Evolutionary conservation across 139 green algal genomes (phyloP).

Genomic region (Medakamo hakoo): DNA sequence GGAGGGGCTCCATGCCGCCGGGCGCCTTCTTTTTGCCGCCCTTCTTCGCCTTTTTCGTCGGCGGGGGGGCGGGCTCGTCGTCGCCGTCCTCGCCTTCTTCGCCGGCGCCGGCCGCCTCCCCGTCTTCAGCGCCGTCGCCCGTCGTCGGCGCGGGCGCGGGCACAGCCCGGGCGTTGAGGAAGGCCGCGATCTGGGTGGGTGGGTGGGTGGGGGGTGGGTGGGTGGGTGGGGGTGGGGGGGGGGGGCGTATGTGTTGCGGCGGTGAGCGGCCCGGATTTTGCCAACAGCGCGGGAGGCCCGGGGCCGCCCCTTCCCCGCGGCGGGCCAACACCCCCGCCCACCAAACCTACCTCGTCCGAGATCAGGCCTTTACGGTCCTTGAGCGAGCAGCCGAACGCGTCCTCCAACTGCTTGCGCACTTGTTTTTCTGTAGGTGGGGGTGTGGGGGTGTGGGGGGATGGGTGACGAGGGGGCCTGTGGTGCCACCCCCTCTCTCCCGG

Average conservation of each 20-base stretch:
- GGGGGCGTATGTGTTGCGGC: background rate
- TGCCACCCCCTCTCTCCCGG: background rate
- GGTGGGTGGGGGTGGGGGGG: background rate
- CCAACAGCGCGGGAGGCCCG: no score
- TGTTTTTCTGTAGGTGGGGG: background rate
- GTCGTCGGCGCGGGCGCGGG: no score
- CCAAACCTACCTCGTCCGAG: background rate
- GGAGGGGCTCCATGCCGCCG: no score
- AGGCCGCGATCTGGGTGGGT: background rate
- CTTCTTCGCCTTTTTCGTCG: background rate
- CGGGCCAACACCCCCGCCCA: no score
- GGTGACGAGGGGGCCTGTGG: background rate
- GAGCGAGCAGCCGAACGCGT: background rate
- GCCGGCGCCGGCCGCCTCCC: no score
- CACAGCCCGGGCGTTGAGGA: background rate
- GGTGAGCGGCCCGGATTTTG: no score
- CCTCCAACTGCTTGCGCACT: background rate
- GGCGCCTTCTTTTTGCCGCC: background rate
- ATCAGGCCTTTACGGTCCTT: background rate
- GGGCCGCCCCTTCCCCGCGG: background rate
- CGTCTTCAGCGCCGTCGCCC: background rate
- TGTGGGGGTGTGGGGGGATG: background rate
- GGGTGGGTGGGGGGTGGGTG: background rate
- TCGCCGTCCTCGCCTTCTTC: no score
- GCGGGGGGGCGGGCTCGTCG: background rate